Percentiles rank a stretch among this genome's conserved stretches.
Evolutionary conservation across 2,329 filamentous ascomycete genomes (phyloP).

Genomic region (Cadophora sp.): DNA sequence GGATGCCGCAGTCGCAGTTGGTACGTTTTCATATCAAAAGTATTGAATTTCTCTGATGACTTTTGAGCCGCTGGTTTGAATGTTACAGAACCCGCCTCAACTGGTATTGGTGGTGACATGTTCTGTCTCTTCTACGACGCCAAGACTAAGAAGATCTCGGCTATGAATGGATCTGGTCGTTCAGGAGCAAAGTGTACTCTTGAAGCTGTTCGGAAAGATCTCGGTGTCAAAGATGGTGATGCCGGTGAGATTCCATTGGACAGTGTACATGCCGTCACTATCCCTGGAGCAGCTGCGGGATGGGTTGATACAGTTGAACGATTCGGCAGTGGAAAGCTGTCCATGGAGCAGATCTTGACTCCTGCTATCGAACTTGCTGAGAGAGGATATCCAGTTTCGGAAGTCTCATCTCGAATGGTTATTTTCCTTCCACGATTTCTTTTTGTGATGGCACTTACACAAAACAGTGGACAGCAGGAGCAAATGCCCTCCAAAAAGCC

Average conservation of each 20-base stretch:
- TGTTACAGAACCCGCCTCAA: slow-evolving; percentile 90
- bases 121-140: slow-evolving; percentile 95
- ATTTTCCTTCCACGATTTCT: neutral
- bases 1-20: slow-evolving; percentile 96
- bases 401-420: slow-evolving; percentile 56
- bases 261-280: slow-evolving; percentile 82
- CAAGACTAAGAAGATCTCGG: slow-evolving; percentile 78
- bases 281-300: slow-evolving; percentile 89
- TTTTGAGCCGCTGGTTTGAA: slow-evolving; percentile 82
- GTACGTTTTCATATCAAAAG: slow-evolving; percentile 52
- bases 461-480: slow-evolving; percentile 73
- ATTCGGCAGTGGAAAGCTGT: slow-evolving; percentile 88
- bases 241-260: slow-evolving; percentile 70
- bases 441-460: slow-evolving; percentile 17
- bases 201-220: slow-evolving; percentile 71
- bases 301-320: slow-evolving; percentile 90
- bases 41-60: slow-evolving; percentile 15
- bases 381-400: slow-evolving; percentile 87
- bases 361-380: slow-evolving; percentile 89
- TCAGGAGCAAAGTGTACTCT: slow-evolving; percentile 73
- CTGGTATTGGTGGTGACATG: slow-evolving; percentile 96
- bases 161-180: slow-evolving; percentile 93
- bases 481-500: slow-evolving; percentile 68
- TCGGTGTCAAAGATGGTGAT: slow-evolving; percentile 67
- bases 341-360: slow-evolving; percentile 75